A percentile compares a stretch with the other conserved stretches of the same genome.
Conservation (phyloP, 495 filamentous ascomycete genomes). For the Stereocaulon alpinum region DNA sequence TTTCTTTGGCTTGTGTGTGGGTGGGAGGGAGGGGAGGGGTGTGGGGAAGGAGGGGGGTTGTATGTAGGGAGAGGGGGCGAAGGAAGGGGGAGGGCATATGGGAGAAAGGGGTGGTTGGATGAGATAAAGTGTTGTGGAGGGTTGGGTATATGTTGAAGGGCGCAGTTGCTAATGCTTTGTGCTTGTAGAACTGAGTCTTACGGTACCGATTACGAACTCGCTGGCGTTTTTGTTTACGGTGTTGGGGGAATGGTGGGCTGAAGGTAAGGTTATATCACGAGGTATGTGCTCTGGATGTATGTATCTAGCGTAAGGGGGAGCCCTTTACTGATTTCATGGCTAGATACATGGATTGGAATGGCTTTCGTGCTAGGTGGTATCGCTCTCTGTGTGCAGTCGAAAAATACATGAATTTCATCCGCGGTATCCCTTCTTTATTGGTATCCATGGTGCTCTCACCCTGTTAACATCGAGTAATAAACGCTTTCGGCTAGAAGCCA, state of each 20-base stretch:
- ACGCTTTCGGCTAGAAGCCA: no score
- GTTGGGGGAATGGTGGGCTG: constrained; percentile 89
- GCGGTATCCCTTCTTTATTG: background rate
- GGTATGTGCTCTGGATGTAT: constrained; percentile 36
- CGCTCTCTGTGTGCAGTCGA: constrained; percentile 68
- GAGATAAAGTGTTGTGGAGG: background rate
- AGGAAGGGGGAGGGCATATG: background rate
- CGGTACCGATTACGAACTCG: constrained; percentile 90
- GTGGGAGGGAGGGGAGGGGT: background rate
- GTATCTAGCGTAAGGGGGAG: background rate
- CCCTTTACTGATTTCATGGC: background rate
- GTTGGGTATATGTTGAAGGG: background rate
- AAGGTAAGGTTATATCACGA: constrained; percentile 74
- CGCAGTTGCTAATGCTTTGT: background rate
- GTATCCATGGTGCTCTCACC: background rate
- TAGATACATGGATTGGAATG: constrained; percentile 89
- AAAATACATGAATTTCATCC: constrained; percentile 23
- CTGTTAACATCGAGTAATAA: no score
- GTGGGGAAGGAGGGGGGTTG: no score
- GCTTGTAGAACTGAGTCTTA: constrained; percentile 68
- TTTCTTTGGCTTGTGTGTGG: background rate
- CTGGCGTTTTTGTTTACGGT: constrained; percentile 93
- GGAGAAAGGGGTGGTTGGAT: background rate
- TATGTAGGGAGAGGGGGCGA: background rate
- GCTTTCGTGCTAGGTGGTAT: constrained; percentile 70